phyloP scores from a whole-genome alignment of 2,329 filamentous ascomycete genomes.

The Zasmidium angulare region DNA sequence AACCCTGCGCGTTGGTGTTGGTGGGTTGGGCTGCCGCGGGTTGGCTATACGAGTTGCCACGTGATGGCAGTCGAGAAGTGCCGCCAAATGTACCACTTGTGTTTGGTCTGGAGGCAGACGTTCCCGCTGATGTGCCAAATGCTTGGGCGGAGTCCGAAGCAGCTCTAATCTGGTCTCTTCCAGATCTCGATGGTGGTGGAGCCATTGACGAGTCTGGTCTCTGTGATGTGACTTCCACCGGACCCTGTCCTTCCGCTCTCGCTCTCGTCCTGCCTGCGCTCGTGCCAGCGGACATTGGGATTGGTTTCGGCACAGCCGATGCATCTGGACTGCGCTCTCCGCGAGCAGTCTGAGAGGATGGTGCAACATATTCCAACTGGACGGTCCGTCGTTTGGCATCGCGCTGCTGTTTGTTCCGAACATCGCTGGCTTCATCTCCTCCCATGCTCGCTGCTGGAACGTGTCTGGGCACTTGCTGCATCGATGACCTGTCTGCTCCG shows the following conservation, averaged over 20 bases:
- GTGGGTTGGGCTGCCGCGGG: constrained; percentile 84
- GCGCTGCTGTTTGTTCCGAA: constrained; percentile 57
- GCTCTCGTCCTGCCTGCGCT: constrained; percentile 45
- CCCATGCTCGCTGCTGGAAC: constrained; percentile 20
- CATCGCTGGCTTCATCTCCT: constrained; percentile 25
- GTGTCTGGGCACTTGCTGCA: constrained; percentile 19
- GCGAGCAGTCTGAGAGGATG: constrained; percentile 79
- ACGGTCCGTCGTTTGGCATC: constrained; percentile 93
- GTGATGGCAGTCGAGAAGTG: constrained; percentile 64
- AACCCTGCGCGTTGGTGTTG: constrained; percentile 83
- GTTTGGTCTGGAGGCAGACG: constrained; percentile 61
- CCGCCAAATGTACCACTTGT: constrained; percentile 76
- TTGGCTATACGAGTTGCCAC: constrained; percentile 78
- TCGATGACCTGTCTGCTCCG: constrained; percentile 15
- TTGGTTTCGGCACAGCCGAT: constrained; percentile 10
- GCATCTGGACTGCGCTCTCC: constrained; percentile 52
- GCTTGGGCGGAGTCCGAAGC: constrained; percentile 48
- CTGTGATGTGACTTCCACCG: constrained; percentile 43
- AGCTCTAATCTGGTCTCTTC: constrained; percentile 52
- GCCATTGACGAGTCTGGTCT: constrained; percentile 30
- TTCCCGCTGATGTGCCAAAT: constrained; percentile 33
- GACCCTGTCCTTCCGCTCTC: constrained; percentile 56
- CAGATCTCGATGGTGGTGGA: constrained; percentile 36
- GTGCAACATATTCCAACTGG: constrained; percentile 95
- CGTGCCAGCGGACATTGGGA: constrained; percentile 29